Conservation (phyloP, 2,329 filamentous ascomycete species). For the Lecanosticta acicola region DNA sequence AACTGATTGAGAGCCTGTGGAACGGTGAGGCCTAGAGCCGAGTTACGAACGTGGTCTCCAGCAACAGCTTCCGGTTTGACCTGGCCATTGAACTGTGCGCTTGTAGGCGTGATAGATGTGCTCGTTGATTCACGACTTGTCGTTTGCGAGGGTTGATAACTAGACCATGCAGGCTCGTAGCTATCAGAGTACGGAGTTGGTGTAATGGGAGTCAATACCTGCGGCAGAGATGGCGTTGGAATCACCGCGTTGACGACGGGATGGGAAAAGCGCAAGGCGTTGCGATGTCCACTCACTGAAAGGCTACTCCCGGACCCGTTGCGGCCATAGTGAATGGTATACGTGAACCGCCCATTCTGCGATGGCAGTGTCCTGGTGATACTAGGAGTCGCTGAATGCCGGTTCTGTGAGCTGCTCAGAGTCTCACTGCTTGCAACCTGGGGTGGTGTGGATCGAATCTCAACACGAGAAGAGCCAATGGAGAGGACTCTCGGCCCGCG, state of each 20-base stretch:
- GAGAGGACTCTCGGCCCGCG: not conserved
- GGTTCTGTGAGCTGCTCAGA: not conserved
- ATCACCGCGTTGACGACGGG: conserved; percentile 1
- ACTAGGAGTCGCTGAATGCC: not conserved
- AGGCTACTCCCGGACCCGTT: not conserved
- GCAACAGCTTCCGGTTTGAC: not conserved
- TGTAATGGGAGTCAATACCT: not conserved
- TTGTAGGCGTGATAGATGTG: not conserved
- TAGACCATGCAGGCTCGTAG: not conserved
- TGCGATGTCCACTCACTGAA: not conserved
- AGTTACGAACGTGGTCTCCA: not conserved
- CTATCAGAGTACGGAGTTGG: not conserved
- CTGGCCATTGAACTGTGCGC: not conserved
- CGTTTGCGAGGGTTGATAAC: not conserved
- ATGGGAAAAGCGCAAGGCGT: conserved; percentile 1
- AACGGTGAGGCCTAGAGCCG: not conserved
- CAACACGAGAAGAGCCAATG: not conserved
- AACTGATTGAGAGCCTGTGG: not conserved
- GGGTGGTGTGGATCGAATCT: not conserved
- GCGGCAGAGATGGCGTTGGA: not conserved
- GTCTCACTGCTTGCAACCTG: not conserved
- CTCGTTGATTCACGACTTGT: not conserved
- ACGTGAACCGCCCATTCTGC: not conserved
- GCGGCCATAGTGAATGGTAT: not conserved
- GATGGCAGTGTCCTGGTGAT: not conserved